phyloP scores from a whole-genome alignment of 106 monocot species.

The Acorus calamus region DNA sequence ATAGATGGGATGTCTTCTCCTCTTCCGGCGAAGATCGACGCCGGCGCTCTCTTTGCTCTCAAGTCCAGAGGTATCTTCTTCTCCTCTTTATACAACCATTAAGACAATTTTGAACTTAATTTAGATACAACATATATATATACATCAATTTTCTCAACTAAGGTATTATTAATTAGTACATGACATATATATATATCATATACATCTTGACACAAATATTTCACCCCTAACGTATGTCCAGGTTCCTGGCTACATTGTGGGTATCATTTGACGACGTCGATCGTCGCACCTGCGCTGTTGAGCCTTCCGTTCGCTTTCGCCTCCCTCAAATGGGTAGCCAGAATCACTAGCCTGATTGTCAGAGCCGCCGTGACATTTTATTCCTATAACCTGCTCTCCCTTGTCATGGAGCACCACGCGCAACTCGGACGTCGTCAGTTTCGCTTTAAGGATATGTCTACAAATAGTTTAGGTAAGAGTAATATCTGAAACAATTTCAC shows the following conservation, averaged over 20 bases:
- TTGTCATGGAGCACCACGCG: not conserved
- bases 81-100: not conserved
- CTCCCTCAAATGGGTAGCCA: not conserved
- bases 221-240: constrained; percentile 4
- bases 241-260: constrained; percentile 33
- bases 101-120: no score
- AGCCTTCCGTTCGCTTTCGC: not conserved
- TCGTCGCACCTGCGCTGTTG: not conserved
- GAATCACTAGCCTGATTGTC: not conserved
- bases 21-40: constrained; percentile 29
- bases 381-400: not conserved
- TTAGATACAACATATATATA: no score
- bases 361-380: not conserved
- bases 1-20: not conserved
- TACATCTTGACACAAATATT: not conserved
- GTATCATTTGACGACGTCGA: not conserved
- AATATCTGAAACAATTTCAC: no score
- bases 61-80: constrained; percentile 36
- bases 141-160: no score
- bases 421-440: not conserved
- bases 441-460: not conserved
- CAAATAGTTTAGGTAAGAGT: not conserved
- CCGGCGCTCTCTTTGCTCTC: constrained; percentile 68
- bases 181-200: not conserved
- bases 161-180: not conserved